Conservation (phyloP, 2,329 filamentous ascomycete genomes). For the Dothistroma pini region DNA sequence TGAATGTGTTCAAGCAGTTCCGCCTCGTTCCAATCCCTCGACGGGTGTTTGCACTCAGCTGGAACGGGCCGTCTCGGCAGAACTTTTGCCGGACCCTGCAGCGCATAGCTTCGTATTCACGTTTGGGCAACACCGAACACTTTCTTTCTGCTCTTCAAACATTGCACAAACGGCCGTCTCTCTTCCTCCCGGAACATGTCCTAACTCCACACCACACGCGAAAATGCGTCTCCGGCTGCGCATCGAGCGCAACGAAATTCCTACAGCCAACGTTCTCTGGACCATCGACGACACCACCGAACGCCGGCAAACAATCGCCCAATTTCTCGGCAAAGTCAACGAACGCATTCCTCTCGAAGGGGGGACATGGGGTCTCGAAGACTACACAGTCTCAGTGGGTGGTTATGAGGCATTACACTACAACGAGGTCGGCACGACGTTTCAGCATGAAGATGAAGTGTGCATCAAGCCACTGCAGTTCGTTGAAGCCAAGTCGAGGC, state of each 20-base stretch:
- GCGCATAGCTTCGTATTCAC: too few species aligned
- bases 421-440: slow-evolving; percentile 62
- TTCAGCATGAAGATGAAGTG: slow-evolving; percentile 81
- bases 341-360: slow-evolving; percentile 77
- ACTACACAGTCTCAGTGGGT: slow-evolving; percentile 77
- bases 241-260: slow-evolving; percentile 69
- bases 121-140: too few species aligned
- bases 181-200: neutral
- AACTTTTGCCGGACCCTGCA: too few species aligned
- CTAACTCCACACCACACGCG: neutral
- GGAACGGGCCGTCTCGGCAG: too few species aligned
- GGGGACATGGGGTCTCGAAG: slow-evolving; percentile 78
- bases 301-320: slow-evolving; percentile 58
- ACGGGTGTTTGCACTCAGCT: too few species aligned
- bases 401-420: slow-evolving; percentile 88
- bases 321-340: slow-evolving; percentile 75
- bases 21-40: too few species aligned
- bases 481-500: slow-evolving; percentile 68
- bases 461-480: slow-evolving; percentile 73
- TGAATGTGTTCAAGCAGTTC: too few species aligned
- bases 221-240: slow-evolving; percentile 68
- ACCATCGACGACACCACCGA: slow-evolving; percentile 47
- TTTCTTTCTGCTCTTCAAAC: too few species aligned
- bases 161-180: neutral
- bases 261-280: slow-evolving; percentile 70